A percentile compares a stretch with the other conserved stretches of the same genome.
Evolutionary conservation across 306 rosid genomes (phyloP).

Genomic region (Vigna radiata): DNA sequence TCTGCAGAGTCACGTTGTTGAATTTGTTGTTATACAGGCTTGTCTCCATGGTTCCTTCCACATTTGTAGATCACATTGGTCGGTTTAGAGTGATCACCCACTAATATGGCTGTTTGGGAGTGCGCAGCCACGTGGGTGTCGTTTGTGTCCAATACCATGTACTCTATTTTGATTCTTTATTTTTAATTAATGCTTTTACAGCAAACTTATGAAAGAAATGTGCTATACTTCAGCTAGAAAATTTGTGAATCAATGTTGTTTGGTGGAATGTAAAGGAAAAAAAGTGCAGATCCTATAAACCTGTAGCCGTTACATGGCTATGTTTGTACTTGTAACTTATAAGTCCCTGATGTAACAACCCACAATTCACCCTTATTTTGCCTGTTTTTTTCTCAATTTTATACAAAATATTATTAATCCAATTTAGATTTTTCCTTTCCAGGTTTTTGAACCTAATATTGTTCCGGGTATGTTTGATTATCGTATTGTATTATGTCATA

Average conservation of each 20-base stretch:
- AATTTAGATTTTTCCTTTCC: neutral
- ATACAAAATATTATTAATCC: neutral
- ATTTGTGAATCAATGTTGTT: slow-evolving; percentile 36
- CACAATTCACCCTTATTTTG: slow-evolving; percentile 9
- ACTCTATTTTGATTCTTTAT: slow-evolving; percentile 41
- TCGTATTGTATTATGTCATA: neutral
- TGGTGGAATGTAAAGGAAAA: slow-evolving; percentile 32
- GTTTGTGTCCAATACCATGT: slow-evolving; percentile 39
- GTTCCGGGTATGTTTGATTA: neutral
- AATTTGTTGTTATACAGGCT: slow-evolving; percentile 39
- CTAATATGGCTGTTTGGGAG: slow-evolving; percentile 34
- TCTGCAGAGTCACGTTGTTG: slow-evolving; percentile 39
- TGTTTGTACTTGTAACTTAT: slow-evolving; percentile 32
- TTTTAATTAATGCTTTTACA: slow-evolving; percentile 32
- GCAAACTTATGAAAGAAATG: slow-evolving; percentile 29
- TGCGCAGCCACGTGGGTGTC: slow-evolving; percentile 32
- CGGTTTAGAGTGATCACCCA: slow-evolving; percentile 26
- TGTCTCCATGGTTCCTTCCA: slow-evolving; percentile 24
- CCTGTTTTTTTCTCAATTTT: neutral
- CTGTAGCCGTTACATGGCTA: slow-evolving; percentile 25
- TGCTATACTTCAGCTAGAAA: slow-evolving; percentile 33
- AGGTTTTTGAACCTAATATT: slow-evolving; percentile 17
- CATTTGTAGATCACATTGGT: slow-evolving; percentile 35
- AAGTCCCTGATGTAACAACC: slow-evolving; percentile 10
- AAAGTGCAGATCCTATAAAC: slow-evolving; percentile 24